Evolutionary conservation across 1,284 basidiomycete species (phyloP).

Genomic region (Termitomyces sp.): DNA sequence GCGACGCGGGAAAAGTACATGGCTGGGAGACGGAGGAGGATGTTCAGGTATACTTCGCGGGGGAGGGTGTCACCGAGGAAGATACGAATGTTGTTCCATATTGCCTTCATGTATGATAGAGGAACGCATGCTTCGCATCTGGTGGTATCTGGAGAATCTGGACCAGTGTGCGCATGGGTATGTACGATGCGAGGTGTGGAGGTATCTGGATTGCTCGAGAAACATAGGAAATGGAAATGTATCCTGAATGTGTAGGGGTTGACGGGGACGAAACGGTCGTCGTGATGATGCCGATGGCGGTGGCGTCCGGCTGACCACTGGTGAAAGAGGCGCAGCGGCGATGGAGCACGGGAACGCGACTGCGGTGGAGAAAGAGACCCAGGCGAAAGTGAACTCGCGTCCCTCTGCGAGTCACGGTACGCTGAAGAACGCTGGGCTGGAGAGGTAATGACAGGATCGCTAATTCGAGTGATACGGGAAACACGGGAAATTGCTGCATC

Average conservation of each 20-base stretch:
- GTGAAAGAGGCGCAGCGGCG: conserved; percentile 38
- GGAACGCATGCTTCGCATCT: conserved; percentile 25
- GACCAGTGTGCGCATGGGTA: conserved; percentile 8
- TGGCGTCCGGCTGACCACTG: conserved; percentile 34
- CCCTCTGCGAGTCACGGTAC: conserved; percentile 17
- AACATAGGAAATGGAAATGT: conserved; percentile 19
- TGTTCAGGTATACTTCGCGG: conserved; percentile 54
- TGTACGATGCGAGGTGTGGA: conserved; percentile 1
- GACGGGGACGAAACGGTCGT: conserved; percentile 39
- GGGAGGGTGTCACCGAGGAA: conserved; percentile 50
- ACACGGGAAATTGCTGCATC: conserved; percentile 23
- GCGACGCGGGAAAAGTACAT: conserved; percentile 73
- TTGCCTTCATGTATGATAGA: conserved; percentile 17
- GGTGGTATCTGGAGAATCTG: conserved; percentile 7
- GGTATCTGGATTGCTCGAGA: conserved; percentile 11
- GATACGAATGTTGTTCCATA: conserved; percentile 20
- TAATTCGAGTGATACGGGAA: conserved; percentile 20
- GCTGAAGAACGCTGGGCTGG: conserved; percentile 21
- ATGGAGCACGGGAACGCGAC: conserved; percentile 27
- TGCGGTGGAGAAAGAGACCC: conserved; percentile 29
- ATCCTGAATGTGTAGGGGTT: conserved; percentile 34
- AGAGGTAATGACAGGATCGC: conserved; percentile 19
- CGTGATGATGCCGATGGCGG: conserved; percentile 19
- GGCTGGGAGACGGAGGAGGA: conserved; percentile 64
- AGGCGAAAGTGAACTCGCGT: conserved; percentile 14